phyloP scores from a whole-genome alignment of 2,329 filamentous ascomycete genomes.

The Sporothrix mexicana region DNA sequence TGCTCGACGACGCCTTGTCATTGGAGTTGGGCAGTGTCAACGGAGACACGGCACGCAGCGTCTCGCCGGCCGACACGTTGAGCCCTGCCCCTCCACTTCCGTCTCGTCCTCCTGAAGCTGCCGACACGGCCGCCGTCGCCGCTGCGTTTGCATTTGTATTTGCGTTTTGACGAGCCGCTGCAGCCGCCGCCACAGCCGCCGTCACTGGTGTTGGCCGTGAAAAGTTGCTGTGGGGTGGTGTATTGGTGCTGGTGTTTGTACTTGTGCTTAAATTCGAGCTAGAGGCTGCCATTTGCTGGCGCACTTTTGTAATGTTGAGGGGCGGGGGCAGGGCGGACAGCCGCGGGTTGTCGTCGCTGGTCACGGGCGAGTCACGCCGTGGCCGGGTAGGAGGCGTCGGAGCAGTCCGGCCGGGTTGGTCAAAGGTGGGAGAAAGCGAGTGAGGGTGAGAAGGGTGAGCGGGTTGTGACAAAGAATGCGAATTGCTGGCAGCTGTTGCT shows the following conservation, averaged over 20 bases:
- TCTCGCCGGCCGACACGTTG: conserved; percentile 36
- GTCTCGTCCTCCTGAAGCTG: not conserved
- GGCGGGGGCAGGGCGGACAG: conserved; percentile 39
- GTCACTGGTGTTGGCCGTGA: conserved; percentile 57
- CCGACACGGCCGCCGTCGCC: conserved; percentile 15
- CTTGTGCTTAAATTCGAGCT: too few relatives aligned
- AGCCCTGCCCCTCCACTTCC: not conserved
- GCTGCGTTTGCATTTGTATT: not conserved
- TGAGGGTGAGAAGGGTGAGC: too few relatives aligned
- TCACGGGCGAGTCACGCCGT: conserved; percentile 54
- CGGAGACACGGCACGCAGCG: conserved; percentile 50
- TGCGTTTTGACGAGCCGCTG: conserved; percentile 32
- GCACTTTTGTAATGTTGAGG: conserved; percentile 55
- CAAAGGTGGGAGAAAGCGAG: conserved; percentile 34
- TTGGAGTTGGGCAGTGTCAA: conserved; percentile 48
- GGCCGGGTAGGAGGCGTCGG: conserved; percentile 43
- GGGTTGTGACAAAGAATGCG: too few relatives aligned
- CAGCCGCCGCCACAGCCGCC: conserved; percentile 41
- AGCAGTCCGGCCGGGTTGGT: conserved; percentile 43
- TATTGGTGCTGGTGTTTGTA: conserved; percentile 44
- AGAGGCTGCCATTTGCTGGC: conserved; percentile 18
- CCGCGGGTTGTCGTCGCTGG: conserved; percentile 49
- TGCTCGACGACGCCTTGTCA: conserved; percentile 33
- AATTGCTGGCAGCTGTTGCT: conserved; percentile 38
- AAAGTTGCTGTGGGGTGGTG: conserved; percentile 57